Evolutionary conservation across 345 rosid genomes (phyloP).

Genomic region (Combretum micranthum): DNA sequence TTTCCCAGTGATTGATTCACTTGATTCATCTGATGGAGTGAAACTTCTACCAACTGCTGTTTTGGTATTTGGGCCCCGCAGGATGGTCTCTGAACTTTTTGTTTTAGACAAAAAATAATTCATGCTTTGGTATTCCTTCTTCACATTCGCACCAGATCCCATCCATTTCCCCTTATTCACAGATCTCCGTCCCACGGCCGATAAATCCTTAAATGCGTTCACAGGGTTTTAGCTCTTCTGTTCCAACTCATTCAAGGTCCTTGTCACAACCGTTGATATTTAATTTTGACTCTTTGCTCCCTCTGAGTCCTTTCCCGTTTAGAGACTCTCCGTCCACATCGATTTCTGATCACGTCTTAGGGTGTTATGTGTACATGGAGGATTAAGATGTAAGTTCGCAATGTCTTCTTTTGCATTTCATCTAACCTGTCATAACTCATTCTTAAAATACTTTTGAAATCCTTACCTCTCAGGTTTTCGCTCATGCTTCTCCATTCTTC

Average conservation of each 20-base stretch:
- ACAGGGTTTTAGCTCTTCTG: conserved; percentile 29
- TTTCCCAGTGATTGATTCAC: conserved; percentile 64
- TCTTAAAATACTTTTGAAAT: not conserved
- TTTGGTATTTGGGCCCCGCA: conserved; percentile 75
- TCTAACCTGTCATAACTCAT: too few relatives aligned
- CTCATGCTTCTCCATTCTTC: conserved; percentile 5
- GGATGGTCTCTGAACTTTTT: conserved; percentile 36
- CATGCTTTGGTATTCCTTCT: conserved; percentile 82
- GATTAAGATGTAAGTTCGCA: conserved; percentile 50
- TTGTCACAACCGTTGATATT: conserved; percentile 79
- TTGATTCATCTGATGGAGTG: conserved; percentile 56
- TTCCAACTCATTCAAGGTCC: conserved; percentile 68
- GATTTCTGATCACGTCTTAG: conserved; percentile 33
- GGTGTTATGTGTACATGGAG: conserved; percentile 60
- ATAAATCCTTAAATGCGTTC: conserved; percentile 45
- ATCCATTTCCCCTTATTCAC: conserved; percentile 79
- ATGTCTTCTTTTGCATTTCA: too few relatives aligned
- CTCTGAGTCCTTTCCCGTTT: conserved; percentile 64
- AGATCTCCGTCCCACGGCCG: conserved; percentile 64
- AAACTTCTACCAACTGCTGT: conserved; percentile 61
- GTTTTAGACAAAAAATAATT: conserved; percentile 15
- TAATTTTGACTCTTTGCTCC: conserved; percentile 75
- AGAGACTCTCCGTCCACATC: conserved; percentile 36
- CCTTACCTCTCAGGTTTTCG: not conserved
- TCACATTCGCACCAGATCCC: conserved; percentile 80